phyloP scores from a whole-genome alignment of 139 green algal species.

The Tetradesmus lagerheimii region DNA sequence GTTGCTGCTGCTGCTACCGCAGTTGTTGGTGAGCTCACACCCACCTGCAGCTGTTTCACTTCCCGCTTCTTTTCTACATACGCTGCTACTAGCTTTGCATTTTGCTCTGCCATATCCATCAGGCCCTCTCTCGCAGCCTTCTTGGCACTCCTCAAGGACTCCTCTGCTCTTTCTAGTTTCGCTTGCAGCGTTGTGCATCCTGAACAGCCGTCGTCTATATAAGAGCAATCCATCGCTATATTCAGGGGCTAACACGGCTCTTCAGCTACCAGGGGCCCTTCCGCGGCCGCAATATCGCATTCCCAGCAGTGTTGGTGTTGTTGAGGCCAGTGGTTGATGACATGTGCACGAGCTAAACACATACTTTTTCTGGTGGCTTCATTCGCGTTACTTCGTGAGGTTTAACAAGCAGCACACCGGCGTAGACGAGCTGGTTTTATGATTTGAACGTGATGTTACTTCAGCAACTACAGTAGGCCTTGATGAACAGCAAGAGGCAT shows the following conservation, averaged over 20 bases:
- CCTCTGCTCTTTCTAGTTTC: conserved; percentile 7
- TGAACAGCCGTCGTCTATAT: background rate
- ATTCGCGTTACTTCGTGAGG: no score
- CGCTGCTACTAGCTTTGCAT: conserved; percentile 61
- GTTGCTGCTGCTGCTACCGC: background rate
- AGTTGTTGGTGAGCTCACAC: background rate
- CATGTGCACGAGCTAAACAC: no score
- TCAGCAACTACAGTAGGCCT: no score
- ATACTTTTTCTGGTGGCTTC: no score
- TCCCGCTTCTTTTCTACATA: conserved; percentile 69
- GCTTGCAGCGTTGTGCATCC: background rate
- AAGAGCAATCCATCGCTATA: background rate
- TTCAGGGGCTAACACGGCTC: no score
- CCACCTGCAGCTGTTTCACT: conserved; percentile 44
- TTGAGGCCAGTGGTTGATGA: background rate
- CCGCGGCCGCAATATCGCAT: background rate
- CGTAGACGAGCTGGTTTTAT: no score
- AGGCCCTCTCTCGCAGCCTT: conserved; percentile 59
- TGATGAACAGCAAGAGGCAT: no score
- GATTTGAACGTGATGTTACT: no score
- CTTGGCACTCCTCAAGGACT: conserved; percentile 8
- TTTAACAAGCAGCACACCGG: no score
- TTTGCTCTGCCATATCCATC: conserved; percentile 68
- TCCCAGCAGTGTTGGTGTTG: background rate
- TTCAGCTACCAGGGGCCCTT: background rate